These are phyloP conservation scores for Leucocoprinus birnbaumii DNA, from an alignment of 768 basidiomycete genomes.

Conservation along the genomic window DNA sequence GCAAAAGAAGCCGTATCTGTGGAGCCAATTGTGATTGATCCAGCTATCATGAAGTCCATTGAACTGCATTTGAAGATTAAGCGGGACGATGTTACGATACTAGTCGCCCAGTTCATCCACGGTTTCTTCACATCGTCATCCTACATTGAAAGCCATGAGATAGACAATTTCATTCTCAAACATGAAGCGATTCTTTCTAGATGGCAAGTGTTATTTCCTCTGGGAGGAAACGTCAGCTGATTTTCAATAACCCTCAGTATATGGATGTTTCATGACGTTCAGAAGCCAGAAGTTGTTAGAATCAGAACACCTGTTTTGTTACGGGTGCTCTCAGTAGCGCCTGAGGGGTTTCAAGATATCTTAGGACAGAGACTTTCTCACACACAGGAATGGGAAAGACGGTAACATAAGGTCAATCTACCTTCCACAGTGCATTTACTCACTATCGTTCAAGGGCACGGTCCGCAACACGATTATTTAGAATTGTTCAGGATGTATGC, in stretches of 20 bases:
- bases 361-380: constrained; percentile 37
- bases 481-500: constrained; percentile 63
- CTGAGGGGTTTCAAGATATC: constrained; percentile 56
- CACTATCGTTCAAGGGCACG: neutral
- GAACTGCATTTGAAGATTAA: constrained; percentile 46
- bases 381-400: constrained; percentile 40
- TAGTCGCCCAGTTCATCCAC: constrained; percentile 61
- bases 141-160: constrained; percentile 61
- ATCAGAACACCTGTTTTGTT: constrained; percentile 56
- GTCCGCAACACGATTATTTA: constrained; percentile 55
- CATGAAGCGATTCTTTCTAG: constrained; percentile 55
- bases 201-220: constrained; percentile 43
- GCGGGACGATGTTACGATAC: constrained; percentile 45
- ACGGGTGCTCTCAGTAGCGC: constrained; percentile 58
- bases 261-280: constrained; percentile 69
- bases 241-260: constrained; percentile 35
- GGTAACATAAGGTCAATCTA: constrained; percentile 35
- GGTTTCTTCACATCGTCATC: constrained; percentile 58
- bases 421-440: neutral
- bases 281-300: constrained; percentile 48
- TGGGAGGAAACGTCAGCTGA: neutral
- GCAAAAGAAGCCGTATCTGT: constrained; percentile 36
- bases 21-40: constrained; percentile 62
- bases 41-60: constrained; percentile 53
- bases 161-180: constrained; percentile 70